Base-by-base conservation (phyloP, 1,139 yeast species). In the Groenewaldozyma auringiensis region DNA sequence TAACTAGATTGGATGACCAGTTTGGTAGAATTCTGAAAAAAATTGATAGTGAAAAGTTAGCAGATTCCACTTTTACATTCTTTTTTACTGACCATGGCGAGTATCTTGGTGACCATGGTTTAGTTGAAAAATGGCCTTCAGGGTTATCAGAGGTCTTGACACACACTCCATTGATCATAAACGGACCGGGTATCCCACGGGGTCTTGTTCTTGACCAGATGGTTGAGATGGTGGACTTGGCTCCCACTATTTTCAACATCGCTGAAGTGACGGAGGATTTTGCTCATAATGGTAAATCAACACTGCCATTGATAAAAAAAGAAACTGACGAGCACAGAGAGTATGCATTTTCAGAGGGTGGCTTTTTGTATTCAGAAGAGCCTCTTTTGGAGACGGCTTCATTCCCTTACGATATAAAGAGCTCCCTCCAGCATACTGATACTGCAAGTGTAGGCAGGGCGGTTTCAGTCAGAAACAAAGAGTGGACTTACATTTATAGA, bases 81-180 rank as follows among this genome's bases (percentile, higher is more conserved):
- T 33, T 33, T n/a, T 33, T 33, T 17, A 33, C 37, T 17, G 37
- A 33, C 37, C 37, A 33, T 17, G 37, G 37, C 14, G 37, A 33
- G 14, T 33, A 33, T 13, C 37, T 33, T 8, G 37, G 37, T 14
- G 37, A 33, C 20, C 37, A 33, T 33, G 37, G 37, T 6, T 17
- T 33, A 8, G 13, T 33, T n/a, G 37, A 33, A 33, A 33, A 33
- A 17, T 33, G 37, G 37, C 37, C 37, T 6, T 14, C 18, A 6
- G 37, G 37, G 9, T 8, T 17, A 4, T 33, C 37, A 6, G 37
- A 33, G 13, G 37, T 33, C 6, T 13, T 33, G 8, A 13, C 20
- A 14, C 37, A 33, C 14, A 17, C 16, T 14, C 37, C 37, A 14
- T 13, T 33, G 14, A 33, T 33, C 13, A n/a, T 33, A 14, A 6